Evolutionary conservation across 1,284 basidiomycete species (phyloP), one percentile per base, ranked within the genome.

Genomic region (Fomitopsis palustris): DNA sequence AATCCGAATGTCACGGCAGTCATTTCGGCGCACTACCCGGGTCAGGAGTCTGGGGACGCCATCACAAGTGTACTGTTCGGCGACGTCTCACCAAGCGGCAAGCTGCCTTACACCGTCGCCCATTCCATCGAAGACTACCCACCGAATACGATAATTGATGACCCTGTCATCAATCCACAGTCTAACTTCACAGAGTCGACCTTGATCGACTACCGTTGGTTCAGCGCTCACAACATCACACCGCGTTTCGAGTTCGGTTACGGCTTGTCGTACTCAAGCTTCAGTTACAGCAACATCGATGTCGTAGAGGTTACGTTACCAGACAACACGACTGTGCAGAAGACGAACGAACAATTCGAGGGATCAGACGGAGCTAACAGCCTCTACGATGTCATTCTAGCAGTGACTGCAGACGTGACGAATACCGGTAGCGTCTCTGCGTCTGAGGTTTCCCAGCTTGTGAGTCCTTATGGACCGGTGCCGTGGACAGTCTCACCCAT

Each of bases 41-140:
- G 83, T 27, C 79, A 83, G 65, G 82, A 84, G 67, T 74, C 76
- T 5, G 83, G 92, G 1, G 81, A 82, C 64, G 69, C 77, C 7
- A 72, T 86, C 39, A 77, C 78, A 12, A 80, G 82, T 58, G 70
- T 81, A n/a, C 67, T 81, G 1, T 81, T 74, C 60, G 80, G 75
- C n/a, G 70, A 65, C 14, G 76, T 77, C 59, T 83, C 80, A 67
- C n/a, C n/a, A n/a, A n/a, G n/a, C n/a, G n/a, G n/a, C n/a, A n/a
- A n/a, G n/a, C n/a, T n/a, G n/a, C n/a, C 91, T 0, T 92, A 90
- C 73, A 92, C 90, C 1, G 92, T 92, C 65, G 90, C 88, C 43
- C 87, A 87, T 74, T 71, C 77, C 21, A 61, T 74, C 2, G 67
- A 73, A 31, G 92, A 95, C 70, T 94, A 92, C 71, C 74, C 81